phyloP scores from a whole-genome alignment of 2,329 filamentous ascomycete genomes.

The Aspergillus calidoustus region DNA sequence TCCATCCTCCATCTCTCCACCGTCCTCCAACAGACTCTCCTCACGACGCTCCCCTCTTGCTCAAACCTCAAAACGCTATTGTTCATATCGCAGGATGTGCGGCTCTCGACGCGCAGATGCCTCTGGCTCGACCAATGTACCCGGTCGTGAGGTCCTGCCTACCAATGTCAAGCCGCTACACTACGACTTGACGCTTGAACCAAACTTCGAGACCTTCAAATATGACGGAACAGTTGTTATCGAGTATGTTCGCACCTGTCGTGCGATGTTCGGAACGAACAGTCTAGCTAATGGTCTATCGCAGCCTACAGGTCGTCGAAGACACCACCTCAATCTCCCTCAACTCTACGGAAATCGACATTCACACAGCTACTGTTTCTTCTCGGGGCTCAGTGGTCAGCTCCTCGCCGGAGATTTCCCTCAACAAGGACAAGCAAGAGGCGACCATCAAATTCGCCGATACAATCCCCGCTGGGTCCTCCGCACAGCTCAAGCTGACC shows the following conservation, averaged over 20 bases:
- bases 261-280: neutral
- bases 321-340: slow-evolving; percentile 84
- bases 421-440: slow-evolving; percentile 79
- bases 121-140: slow-evolving; percentile 62
- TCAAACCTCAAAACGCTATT: slow-evolving; percentile 58
- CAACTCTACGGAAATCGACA: slow-evolving; percentile 84
- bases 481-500: slow-evolving; percentile 75
- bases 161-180: slow-evolving; percentile 90
- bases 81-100: slow-evolving; percentile 78
- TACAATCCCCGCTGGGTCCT: slow-evolving; percentile 72
- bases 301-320: slow-evolving; percentile 76
- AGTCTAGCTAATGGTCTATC: slow-evolving; percentile 12
- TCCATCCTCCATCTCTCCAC: slow-evolving; percentile 25
- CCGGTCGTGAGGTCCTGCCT: slow-evolving; percentile 82
- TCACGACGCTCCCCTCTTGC: slow-evolving; percentile 33
- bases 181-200: slow-evolving; percentile 90
- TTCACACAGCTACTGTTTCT: slow-evolving; percentile 73
- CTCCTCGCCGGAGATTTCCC: slow-evolving; percentile 69
- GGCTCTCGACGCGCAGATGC: slow-evolving; percentile 65
- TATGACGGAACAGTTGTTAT: slow-evolving; percentile 85
- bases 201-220: slow-evolving; percentile 83
- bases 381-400: slow-evolving; percentile 59
- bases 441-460: slow-evolving; percentile 80
- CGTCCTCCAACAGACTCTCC: slow-evolving; percentile 27
- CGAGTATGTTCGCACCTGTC: slow-evolving; percentile 58